phyloP scores from a whole-genome alignment of 164 flowering plant genomes.

The Akebia trifoliata region DNA sequence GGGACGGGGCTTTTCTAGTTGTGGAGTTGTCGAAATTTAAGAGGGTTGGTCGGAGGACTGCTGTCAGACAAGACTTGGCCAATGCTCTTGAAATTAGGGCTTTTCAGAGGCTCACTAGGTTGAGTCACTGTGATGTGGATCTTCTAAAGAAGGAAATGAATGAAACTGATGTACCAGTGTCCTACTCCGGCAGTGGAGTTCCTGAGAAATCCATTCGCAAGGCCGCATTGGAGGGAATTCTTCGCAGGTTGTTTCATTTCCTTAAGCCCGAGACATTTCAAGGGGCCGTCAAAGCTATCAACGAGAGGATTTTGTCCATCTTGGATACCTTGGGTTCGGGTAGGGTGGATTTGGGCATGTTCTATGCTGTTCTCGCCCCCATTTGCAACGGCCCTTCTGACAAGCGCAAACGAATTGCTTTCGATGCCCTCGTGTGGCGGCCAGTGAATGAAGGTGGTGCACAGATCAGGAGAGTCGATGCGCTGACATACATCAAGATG shows the following conservation, averaged over 20 bases:
- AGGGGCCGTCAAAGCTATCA: slow-evolving; percentile 90
- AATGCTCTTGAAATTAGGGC: slow-evolving; percentile 77
- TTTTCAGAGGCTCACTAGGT: slow-evolving; percentile 81
- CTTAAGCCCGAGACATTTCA: slow-evolving; percentile 91
- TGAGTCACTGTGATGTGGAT: slow-evolving; percentile 71
- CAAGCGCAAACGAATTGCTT: slow-evolving; percentile 71
- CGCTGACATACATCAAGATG: slow-evolving; percentile 55
- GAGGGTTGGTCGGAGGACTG: slow-evolving; percentile 59
- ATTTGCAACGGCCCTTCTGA: slow-evolving; percentile 70
- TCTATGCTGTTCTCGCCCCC: slow-evolving; percentile 84
- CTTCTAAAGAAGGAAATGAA: slow-evolving; percentile 74
- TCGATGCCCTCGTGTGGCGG: slow-evolving; percentile 90
- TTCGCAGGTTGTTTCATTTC: slow-evolving; percentile 60
- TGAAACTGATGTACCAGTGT: slow-evolving; percentile 70
- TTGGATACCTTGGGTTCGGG: slow-evolving; percentile 74
- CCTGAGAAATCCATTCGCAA: slow-evolving; percentile 89
- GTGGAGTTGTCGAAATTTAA: slow-evolving; percentile 75
- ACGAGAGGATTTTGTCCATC: slow-evolving; percentile 68
- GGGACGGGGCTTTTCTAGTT: slow-evolving; percentile 50
- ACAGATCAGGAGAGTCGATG: slow-evolving; percentile 67
- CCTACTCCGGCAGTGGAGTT: slow-evolving; percentile 79
- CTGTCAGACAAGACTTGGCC: slow-evolving; percentile 59
- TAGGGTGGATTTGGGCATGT: slow-evolving; percentile 87
- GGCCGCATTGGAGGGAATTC: slow-evolving; percentile 70
- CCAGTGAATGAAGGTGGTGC: slow-evolving; percentile 63